These are phyloP conservation scores for Fonsecaea nubica DNA, from an alignment of 2,329 filamentous ascomycete genomes.

Conservation along the genomic window DNA sequence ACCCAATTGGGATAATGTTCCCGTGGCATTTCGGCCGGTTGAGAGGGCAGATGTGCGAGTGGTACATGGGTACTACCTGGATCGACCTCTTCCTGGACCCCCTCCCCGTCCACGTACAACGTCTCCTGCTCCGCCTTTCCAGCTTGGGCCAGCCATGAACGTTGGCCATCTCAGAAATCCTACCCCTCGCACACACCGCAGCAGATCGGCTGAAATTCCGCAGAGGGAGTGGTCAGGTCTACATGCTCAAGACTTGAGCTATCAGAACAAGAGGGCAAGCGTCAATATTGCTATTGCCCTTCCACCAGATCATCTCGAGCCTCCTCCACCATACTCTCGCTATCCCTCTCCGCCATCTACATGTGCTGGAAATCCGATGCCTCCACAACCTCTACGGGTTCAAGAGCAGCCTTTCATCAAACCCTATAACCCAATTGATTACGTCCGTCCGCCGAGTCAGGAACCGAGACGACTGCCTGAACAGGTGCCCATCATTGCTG, in stretches of 20 bases:
- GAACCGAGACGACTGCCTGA: not conserved
- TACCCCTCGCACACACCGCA: conserved; percentile 25
- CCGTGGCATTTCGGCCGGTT: conserved; percentile 27
- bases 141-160: conserved; percentile 8
- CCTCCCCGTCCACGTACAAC: conserved; percentile 29
- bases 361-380: not conserved
- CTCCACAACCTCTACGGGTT: conserved; percentile 10
- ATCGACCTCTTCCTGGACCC: conserved; percentile 25
- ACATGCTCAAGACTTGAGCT: conserved; percentile 9
- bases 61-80: conserved; percentile 26
- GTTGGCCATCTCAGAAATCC: conserved; percentile 18
- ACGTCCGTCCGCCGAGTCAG: conserved; percentile 3
- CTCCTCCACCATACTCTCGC: conserved; percentile 33
- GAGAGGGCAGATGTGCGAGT: conserved; percentile 15
- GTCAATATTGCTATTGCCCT: conserved; percentile 33
- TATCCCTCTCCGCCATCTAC: conserved; percentile 7
- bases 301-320: conserved; percentile 32
- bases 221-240: conserved; percentile 18
- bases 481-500: conserved; percentile 20
- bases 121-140: conserved; percentile 14
- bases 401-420: not conserved
- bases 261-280: conserved; percentile 22
- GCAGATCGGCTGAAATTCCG: conserved; percentile 24
- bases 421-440: conserved; percentile 20
- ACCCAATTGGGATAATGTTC: conserved; percentile 26